Percentiles rank a stretch among this genome's conserved stretches.
phyloP scores from a whole-genome alignment of 2,329 filamentous ascomycete genomes.

The Parastagonospora avenae region DNA sequence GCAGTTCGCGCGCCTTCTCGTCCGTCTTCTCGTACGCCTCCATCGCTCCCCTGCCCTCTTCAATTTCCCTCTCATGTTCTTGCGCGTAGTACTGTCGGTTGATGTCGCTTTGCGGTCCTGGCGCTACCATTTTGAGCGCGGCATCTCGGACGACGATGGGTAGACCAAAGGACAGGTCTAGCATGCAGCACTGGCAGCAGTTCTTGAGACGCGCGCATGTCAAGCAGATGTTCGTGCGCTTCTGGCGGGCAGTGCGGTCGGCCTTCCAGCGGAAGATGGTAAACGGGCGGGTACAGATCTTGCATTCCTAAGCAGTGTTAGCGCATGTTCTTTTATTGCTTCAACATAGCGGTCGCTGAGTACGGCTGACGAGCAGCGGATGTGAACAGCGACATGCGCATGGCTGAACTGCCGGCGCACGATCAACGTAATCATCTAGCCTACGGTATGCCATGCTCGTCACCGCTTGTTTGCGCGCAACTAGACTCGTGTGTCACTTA shows the following conservation, averaged over 20 bases:
- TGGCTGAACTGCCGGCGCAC: no score
- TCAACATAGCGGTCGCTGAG: conserved; percentile 77
- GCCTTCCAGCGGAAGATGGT: conserved; percentile 95
- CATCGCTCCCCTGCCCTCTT: conserved; percentile 78
- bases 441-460: not conserved
- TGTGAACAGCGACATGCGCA: no score
- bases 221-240: conserved; percentile 92
- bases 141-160: conserved; percentile 95
- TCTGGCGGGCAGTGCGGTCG: conserved; percentile 88
- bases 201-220: conserved; percentile 98
- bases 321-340: conserved; percentile 69
- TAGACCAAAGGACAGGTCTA: conserved; percentile 93
- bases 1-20: conserved; percentile 88
- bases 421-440: not conserved
- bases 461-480: not conserved
- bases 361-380: not conserved
- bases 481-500: conserved; percentile 56
- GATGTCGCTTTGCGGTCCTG: conserved; percentile 87
- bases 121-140: conserved; percentile 95
- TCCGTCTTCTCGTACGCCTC: conserved; percentile 97
- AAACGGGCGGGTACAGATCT: conserved; percentile 88
- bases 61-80: conserved; percentile 93
- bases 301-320: conserved; percentile 52
- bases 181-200: conserved; percentile 98
- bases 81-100: conserved; percentile 98